These are phyloP conservation scores for Cucurbita maxima DNA, from an alignment of 306 rosid species.

Conservation along the genomic window DNA sequence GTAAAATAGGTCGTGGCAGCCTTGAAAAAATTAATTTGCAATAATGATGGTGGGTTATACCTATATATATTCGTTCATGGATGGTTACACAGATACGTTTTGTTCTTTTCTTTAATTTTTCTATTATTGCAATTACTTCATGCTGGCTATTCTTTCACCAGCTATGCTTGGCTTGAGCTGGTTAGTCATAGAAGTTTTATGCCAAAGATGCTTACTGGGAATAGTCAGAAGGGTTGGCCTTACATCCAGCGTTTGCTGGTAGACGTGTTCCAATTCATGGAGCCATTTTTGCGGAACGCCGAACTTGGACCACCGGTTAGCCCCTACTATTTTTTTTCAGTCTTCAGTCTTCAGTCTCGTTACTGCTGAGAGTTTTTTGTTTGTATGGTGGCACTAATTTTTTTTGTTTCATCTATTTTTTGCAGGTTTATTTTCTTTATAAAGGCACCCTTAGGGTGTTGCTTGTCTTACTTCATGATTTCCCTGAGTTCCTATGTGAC, in stretches of 20 bases:
- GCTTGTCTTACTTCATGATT: conserved; percentile 91
- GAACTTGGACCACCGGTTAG: conserved; percentile 80
- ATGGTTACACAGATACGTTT: background rate
- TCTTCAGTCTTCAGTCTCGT: background rate
- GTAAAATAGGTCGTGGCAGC: background rate
- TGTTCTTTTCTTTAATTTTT: background rate
- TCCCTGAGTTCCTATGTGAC: conserved; percentile 92
- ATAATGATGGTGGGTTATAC: background rate
- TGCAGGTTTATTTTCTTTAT: conserved; percentile 72
- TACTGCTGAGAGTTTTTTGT: background rate
- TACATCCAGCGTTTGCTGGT: conserved; percentile 76
- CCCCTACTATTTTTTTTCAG: background rate
- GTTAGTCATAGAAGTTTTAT: conserved; percentile 88
- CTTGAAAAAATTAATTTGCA: background rate
- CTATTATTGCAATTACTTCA: background rate
- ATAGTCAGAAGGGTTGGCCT: conserved; percentile 92
- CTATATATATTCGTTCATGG: background rate
- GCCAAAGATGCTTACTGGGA: conserved; percentile 89
- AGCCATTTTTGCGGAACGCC: conserved; percentile 91
- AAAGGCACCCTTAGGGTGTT: conserved; percentile 94
- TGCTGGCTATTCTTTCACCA: conserved; percentile 21
- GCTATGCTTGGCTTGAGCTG: conserved; percentile 99
- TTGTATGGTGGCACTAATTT: background rate
- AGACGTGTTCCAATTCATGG: conserved; percentile 87
- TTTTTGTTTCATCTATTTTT: background rate